Evolutionary conservation across 805 yeast genomes (phyloP).

Genomic region (Candida broadrunensis): DNA sequence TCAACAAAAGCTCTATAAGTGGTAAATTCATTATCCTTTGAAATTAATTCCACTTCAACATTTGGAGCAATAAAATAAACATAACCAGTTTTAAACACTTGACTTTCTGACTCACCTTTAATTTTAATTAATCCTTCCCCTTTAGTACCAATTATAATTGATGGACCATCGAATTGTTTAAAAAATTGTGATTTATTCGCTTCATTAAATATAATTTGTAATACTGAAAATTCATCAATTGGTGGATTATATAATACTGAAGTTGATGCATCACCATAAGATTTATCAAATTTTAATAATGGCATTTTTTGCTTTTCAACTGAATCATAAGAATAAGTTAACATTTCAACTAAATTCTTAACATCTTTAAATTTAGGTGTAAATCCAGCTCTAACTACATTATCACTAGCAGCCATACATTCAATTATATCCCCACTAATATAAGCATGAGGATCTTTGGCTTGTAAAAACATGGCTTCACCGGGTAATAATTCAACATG

Average conservation of each 20-base stretch:
- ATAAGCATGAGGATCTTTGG: slow-evolving; percentile 98
- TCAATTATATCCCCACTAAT: slow-evolving; percentile 96
- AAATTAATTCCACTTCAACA: slow-evolving; percentile 57
- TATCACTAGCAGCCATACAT: slow-evolving; percentile 99
- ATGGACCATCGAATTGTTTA: slow-evolving; percentile 77
- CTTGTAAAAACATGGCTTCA: slow-evolving; percentile 94
- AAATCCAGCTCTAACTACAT: slow-evolving; percentile 97
- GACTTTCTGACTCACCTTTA: slow-evolving; percentile 29
- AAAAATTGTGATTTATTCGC: slow-evolving; percentile 52
- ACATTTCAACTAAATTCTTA: slow-evolving; percentile 79
- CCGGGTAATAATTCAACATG: slow-evolving; percentile 82
- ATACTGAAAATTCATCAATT: slow-evolving; percentile 92
- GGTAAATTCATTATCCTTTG: slow-evolving; percentile 52
- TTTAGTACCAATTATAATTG: slow-evolving; percentile 77
- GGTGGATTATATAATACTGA: slow-evolving; percentile 87
- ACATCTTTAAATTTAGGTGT: slow-evolving; percentile 99
- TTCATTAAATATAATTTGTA: slow-evolving; percentile 65
- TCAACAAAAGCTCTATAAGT: slow-evolving; percentile 91
- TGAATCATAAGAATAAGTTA: slow-evolving; percentile 84
- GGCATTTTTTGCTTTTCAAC: slow-evolving; percentile 93
- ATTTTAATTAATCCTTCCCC: slow-evolving; percentile 66
- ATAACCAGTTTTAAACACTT: slow-evolving; percentile 60
- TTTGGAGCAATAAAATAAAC: slow-evolving; percentile 85
- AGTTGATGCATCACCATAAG: slow-evolving; percentile 60
- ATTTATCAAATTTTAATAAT: slow-evolving; percentile 53